These are phyloP conservation scores for Zopfochytrium polystomum DNA, from an alignment of 371 early-diverging fungal species.

Conservation along the genomic window DNA sequence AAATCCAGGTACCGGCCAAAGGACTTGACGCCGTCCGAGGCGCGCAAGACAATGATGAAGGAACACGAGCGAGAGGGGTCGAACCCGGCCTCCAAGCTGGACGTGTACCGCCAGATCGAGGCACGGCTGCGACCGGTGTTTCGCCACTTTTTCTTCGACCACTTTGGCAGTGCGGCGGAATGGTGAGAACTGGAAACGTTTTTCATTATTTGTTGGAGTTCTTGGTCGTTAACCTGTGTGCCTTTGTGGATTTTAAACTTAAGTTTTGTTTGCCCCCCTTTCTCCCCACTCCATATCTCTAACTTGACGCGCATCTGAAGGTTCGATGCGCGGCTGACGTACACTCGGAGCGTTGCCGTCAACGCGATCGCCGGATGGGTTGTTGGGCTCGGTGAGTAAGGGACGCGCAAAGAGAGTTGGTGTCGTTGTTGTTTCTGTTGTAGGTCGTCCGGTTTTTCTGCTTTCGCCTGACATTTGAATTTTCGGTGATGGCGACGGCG, in stretches of 20 bases:
- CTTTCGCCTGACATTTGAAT: neutral
- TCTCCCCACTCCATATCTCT: slow-evolving; percentile 49
- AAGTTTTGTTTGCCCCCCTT: neutral
- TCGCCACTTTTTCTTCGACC: slow-evolving; percentile 41
- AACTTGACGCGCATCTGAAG: slow-evolving; percentile 51
- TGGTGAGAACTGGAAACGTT: too few species aligned
- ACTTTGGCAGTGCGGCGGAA: slow-evolving; percentile 28
- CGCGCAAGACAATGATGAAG: slow-evolving; percentile 50
- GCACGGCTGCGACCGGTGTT: slow-evolving; percentile 37
- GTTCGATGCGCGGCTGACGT: slow-evolving; percentile 70
- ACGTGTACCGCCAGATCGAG: slow-evolving; percentile 33
- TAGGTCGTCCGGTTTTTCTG: neutral
- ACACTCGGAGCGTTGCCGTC: slow-evolving; percentile 86
- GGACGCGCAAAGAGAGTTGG: neutral
- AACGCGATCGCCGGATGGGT: slow-evolving; percentile 91
- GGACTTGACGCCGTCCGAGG: slow-evolving; percentile 53
- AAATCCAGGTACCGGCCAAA: slow-evolving; percentile 22
- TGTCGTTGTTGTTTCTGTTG: too few species aligned
- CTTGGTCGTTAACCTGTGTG: too few species aligned
- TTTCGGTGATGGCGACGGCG: neutral
- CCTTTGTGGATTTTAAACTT: neutral
- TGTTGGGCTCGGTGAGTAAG: slow-evolving; percentile 82
- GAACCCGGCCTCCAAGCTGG: slow-evolving; percentile 32
- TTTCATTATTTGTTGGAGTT: neutral
- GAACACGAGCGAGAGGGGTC: slow-evolving; percentile 34